Conservation (phyloP, 805 yeast genomes). For the Kodamaea leandrae region DNA sequence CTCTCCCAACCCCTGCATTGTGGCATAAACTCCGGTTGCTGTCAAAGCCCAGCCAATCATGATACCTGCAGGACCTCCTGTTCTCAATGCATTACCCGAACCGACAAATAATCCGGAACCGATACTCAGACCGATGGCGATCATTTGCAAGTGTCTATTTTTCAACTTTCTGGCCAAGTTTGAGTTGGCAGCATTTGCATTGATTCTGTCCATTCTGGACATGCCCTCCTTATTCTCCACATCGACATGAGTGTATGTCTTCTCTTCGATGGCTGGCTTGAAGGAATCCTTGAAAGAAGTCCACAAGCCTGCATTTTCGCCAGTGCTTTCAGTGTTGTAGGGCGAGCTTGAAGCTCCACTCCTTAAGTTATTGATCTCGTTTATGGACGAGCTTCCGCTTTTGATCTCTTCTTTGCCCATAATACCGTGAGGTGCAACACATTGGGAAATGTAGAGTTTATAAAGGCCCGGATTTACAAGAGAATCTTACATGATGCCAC, state of each 20-base stretch:
- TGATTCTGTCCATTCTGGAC: slow-evolving; percentile 29
- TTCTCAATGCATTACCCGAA: slow-evolving; percentile 40
- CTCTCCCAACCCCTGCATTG: slow-evolving; percentile 47
- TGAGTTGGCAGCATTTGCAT: slow-evolving; percentile 23
- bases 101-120: slow-evolving; percentile 61
- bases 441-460: neutral
- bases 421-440: neutral
- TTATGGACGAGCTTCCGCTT: slow-evolving; percentile 10
- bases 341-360: slow-evolving; percentile 17
- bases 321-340: slow-evolving; percentile 1
- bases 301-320: slow-evolving; percentile 24
- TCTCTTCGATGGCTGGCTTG: slow-evolving; percentile 30
- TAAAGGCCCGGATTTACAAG: slow-evolving; percentile 1
- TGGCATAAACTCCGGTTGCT: slow-evolving; percentile 22
- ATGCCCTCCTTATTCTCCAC: slow-evolving; percentile 21
- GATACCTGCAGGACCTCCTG: slow-evolving; percentile 33
- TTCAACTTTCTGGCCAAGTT: slow-evolving; percentile 36
- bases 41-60: slow-evolving; percentile 28
- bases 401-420: slow-evolving; percentile 5
- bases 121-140: slow-evolving; percentile 69
- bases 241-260: slow-evolving; percentile 18
- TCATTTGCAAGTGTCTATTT: slow-evolving; percentile 56
- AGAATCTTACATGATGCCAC: neutral
- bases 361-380: slow-evolving; percentile 13
- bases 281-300: slow-evolving; percentile 31